Evolutionary conservation across 345 rosid species (phyloP).

Genomic region (Carallia brachiata): DNA sequence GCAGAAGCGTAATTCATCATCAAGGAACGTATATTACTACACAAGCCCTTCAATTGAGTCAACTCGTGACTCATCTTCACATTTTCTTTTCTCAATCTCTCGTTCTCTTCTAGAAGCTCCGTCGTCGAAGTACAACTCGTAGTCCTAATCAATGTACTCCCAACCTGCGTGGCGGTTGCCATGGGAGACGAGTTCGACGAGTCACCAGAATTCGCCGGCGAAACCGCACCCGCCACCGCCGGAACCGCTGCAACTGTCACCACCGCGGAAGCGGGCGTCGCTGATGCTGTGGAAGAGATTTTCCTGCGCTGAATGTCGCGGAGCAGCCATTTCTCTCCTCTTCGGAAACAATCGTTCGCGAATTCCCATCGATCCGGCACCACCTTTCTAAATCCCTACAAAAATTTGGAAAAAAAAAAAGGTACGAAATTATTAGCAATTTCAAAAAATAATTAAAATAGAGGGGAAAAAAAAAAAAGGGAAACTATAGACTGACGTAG

Average conservation of each 20-base stretch:
- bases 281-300: constrained; percentile 10
- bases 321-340: constrained; percentile 67
- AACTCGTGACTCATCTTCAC: constrained; percentile 28
- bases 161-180: background rate
- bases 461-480: background rate
- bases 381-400: constrained; percentile 76
- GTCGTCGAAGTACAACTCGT: constrained; percentile 43
- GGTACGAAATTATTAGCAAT: background rate
- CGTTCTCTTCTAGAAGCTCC: constrained; percentile 43
- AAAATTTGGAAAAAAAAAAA: background rate
- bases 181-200: constrained; percentile 17
- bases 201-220: constrained; percentile 34
- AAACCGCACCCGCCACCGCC: constrained; percentile 30
- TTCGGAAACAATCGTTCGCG: constrained; percentile 66
- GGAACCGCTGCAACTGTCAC: background rate
- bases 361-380: constrained; percentile 98
- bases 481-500: constrained; percentile 29
- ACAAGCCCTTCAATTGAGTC: constrained; percentile 32
- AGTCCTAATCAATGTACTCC: constrained; percentile 26
- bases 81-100: constrained; percentile 42
- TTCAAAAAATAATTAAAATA: background rate
- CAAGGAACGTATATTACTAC: constrained; percentile 29
- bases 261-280: constrained; percentile 2
- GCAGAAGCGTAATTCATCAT: constrained; percentile 24
- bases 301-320: constrained; percentile 86